Percentiles rank a stretch among this genome's conserved stretches.
Conservation (phyloP, 495 filamentous ascomycete species). For the Hypoxylon fuscum region DNA sequence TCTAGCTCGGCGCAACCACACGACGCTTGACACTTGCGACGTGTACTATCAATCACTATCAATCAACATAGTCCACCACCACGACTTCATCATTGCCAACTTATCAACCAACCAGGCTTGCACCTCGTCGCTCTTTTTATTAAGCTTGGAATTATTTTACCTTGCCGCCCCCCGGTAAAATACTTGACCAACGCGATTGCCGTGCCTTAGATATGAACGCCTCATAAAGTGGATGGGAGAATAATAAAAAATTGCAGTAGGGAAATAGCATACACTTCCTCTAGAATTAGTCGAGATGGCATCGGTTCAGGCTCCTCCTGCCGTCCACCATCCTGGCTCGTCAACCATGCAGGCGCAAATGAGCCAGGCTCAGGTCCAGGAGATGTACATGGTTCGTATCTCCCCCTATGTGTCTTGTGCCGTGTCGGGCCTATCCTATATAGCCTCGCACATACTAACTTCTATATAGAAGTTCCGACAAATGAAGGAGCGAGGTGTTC, state of each 20-base stretch:
- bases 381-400: conserved; percentile 64
- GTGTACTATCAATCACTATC: conserved; percentile 34
- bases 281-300: conserved; percentile 66
- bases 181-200: conserved; percentile 26
- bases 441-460: conserved; percentile 42
- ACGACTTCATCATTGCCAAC: conserved; percentile 22
- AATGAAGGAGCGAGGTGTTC: conserved; percentile 79
- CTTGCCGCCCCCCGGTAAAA: conserved; percentile 20
- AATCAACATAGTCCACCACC: conserved; percentile 35
- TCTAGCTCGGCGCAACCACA: conserved; percentile 43
- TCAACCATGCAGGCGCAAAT: conserved; percentile 62
- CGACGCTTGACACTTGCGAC: conserved; percentile 37
- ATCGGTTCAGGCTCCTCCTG: conserved; percentile 75
- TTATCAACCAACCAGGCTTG: conserved; percentile 14
- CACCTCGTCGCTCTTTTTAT: conserved; percentile 41
- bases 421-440: background rate
- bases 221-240: conserved; percentile 32
- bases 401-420: conserved; percentile 17
- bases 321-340: conserved; percentile 66
- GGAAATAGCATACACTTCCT: conserved; percentile 17
- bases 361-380: conserved; percentile 69
- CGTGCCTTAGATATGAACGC: conserved; percentile 51
- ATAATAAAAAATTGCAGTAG: conserved; percentile 24
- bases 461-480: conserved; percentile 75
- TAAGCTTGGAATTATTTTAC: conserved; percentile 27